phyloP scores from a whole-genome alignment of 768 basidiomycete genomes.

The Russula dissimulans region DNA sequence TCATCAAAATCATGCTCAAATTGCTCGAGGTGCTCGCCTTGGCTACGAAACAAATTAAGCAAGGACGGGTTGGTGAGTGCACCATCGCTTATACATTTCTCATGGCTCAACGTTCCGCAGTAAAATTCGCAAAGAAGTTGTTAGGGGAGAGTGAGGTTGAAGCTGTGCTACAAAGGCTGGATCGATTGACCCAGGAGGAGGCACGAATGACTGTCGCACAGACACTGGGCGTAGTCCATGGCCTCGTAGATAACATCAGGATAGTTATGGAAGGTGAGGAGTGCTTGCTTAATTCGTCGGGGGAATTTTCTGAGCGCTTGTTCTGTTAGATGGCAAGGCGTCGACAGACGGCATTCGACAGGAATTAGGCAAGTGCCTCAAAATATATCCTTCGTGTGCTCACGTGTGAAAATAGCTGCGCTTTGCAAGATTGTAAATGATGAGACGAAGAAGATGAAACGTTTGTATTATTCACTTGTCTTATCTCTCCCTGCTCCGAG shows the following conservation, averaged over 20 bases:
- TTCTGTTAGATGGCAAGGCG: no score
- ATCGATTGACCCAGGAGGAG: not conserved
- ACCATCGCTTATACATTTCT: fast-evolving
- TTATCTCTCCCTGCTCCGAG: no score
- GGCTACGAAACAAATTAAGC: not conserved
- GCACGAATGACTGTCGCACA: no score
- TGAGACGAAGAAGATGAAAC: not conserved
- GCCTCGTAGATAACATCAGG: not conserved
- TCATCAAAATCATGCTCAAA: no score
- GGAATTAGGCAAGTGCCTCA: no score
- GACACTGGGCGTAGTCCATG: no score
- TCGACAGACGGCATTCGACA: no score
- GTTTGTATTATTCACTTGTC: not conserved
- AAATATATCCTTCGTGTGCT: no score
- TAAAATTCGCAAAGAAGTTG: not conserved
- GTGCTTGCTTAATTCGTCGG: not conserved
- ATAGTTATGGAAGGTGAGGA: not conserved
- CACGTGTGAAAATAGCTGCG: no score
- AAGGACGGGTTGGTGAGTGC: not conserved
- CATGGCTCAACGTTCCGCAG: not conserved
- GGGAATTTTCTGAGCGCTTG: not conserved
- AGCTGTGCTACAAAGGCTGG: not conserved
- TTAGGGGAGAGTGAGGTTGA: not conserved
- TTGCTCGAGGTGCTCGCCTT: no score
- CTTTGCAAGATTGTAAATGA: no score